Percentiles rank a stretch among this genome's conserved stretches.
Evolutionary conservation across 108 stramenopile species (phyloP).

Genomic region (Phaeodactylum tricornutum): DNA sequence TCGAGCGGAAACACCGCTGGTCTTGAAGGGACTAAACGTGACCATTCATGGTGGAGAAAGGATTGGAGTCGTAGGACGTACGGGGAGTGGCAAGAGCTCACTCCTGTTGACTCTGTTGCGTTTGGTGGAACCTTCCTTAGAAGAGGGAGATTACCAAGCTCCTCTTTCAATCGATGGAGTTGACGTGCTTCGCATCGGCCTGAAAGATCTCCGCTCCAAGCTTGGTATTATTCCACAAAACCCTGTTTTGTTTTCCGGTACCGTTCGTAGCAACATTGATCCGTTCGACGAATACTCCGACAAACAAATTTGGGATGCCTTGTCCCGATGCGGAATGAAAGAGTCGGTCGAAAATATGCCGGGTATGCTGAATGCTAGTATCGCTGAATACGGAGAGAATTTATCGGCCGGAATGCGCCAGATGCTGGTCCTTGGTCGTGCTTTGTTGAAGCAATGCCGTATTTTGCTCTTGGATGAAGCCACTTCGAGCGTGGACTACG

Average conservation of each 20-base stretch:
- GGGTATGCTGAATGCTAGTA: constrained; percentile 39
- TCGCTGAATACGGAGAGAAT: constrained; percentile 89
- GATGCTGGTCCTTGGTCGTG: constrained; percentile 87
- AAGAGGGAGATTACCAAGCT: constrained; percentile 19
- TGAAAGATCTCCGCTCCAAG: constrained; percentile 66
- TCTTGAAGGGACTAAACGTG: constrained; percentile 81
- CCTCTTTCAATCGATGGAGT: constrained; percentile 81
- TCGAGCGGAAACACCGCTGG: constrained; percentile 65
- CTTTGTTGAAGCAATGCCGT: constrained; percentile 63
- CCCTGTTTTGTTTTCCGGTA: constrained; percentile 86
- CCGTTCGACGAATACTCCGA: constrained; percentile 64
- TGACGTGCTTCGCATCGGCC: constrained; percentile 73
- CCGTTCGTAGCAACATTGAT: constrained; percentile 84
- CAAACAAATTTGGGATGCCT: constrained; percentile 55
- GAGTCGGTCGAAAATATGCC: constrained; percentile 49
- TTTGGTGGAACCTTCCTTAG: constrained; percentile 66
- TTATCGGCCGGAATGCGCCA: constrained; percentile 87
- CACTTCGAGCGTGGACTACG: constrained; percentile 75
- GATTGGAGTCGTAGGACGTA: constrained; percentile 86
- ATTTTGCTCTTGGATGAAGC: constrained; percentile 88
- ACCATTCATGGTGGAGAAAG: constrained; percentile 67
- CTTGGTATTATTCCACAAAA: constrained; percentile 94
- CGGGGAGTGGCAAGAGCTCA: constrained; percentile 57
- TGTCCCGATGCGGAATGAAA: constrained; percentile 59
- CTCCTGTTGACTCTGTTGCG: constrained; percentile 77